phyloP scores from a whole-genome alignment of 2,329 filamentous ascomycete genomes.

The Aspergillus spinulosporus region DNA sequence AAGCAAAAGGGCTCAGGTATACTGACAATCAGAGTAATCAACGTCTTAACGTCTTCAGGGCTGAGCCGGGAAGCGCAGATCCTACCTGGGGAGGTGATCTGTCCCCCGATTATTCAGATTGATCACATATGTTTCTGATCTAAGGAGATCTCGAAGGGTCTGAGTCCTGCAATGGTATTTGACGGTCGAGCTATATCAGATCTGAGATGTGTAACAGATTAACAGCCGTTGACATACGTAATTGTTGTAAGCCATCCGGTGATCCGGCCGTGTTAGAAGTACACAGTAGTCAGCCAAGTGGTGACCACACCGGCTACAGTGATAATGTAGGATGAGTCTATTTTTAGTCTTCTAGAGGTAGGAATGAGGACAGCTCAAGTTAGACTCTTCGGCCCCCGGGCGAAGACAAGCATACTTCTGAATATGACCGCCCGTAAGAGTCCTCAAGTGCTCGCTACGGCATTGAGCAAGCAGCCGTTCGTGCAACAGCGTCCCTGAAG shows the following conservation, averaged over 20 bases:
- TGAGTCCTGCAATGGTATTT: background rate
- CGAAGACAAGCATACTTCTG: background rate
- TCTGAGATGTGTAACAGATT: constrained; percentile 2
- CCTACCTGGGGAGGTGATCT: constrained; percentile 3
- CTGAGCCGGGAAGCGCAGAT: background rate
- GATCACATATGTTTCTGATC: constrained; percentile 8
- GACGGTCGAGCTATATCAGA: constrained; percentile 1
- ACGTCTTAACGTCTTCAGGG: background rate
- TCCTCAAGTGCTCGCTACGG: background rate
- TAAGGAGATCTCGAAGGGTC: background rate
- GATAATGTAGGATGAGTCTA: constrained; percentile 5
- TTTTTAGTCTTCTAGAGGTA: constrained; percentile 4
- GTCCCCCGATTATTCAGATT: background rate
- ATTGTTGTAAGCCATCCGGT: background rate
- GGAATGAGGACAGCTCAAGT: background rate
- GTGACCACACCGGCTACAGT: background rate
- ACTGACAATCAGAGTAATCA: background rate
- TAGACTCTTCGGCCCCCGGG: background rate
- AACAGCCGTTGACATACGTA: background rate
- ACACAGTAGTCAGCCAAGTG: background rate
- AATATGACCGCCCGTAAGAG: constrained; percentile 8
- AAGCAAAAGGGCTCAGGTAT: background rate
- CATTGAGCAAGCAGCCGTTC: constrained; percentile 5
- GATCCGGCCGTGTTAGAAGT: too few relatives aligned
- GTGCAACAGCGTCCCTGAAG: background rate